Conservation (phyloP, 2,329 filamentous ascomycete species). For the Aspergillus sclerotialis region DNA sequence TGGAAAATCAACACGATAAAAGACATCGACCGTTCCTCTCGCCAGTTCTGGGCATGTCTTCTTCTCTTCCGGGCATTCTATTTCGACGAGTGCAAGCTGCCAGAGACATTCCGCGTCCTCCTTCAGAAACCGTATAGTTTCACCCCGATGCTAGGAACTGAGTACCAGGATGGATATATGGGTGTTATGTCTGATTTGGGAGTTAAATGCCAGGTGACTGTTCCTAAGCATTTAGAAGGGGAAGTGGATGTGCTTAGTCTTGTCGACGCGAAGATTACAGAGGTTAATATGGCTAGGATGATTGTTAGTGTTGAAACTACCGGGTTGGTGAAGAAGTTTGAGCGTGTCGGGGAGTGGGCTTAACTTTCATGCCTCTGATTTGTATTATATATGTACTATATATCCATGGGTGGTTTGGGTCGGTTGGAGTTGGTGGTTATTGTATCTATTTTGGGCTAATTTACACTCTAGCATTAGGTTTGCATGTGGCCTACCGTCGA, state of each 20-base stretch:
- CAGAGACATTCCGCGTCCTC: constrained; percentile 38
- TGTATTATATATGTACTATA: constrained; percentile 13
- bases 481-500: too few species aligned
- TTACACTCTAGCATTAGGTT: too few species aligned
- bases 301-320: constrained; percentile 29
- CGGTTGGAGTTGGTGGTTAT: neutral
- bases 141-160: constrained; percentile 14
- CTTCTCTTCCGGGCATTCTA: constrained; percentile 53
- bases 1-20: constrained; percentile 34
- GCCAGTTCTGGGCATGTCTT: constrained; percentile 45
- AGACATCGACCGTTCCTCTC: constrained; percentile 31
- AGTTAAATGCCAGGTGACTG: constrained; percentile 21
- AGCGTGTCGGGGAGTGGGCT: constrained; percentile 28
- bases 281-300: constrained; percentile 25
- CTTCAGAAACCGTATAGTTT: constrained; percentile 21
- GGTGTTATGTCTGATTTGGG: constrained; percentile 26
- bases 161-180: constrained; percentile 14
- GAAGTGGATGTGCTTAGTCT: constrained; percentile 24
- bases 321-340: constrained; percentile 23
- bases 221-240: constrained; percentile 13
- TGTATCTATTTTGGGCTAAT: neutral
- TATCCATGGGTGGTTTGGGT: too few species aligned
- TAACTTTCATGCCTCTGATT: constrained; percentile 5
- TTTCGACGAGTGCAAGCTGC: constrained; percentile 47
- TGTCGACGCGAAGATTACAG: constrained; percentile 28